Base-by-base conservation (phyloP, 495 filamentous ascomycete species). In the Penicillium riverlandense region DNA sequence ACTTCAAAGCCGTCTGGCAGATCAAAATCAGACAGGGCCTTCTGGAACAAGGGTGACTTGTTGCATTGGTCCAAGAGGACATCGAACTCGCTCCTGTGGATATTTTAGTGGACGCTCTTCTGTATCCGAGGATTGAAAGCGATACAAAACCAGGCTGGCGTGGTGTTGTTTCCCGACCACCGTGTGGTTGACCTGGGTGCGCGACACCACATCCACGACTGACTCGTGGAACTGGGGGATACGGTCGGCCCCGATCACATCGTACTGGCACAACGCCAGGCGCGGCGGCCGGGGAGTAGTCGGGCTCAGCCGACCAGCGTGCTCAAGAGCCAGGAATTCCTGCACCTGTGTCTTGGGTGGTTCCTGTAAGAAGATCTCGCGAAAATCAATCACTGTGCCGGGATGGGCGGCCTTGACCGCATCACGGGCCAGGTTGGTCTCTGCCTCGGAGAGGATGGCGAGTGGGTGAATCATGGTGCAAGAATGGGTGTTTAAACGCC, bases 181-280 rank as follows among this genome's bases (percentile, higher is more conserved):
- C 11, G 70, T 66, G 50, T 76, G 76, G 30, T 66, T 62, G 8
- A 78, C 57, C 11, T 77, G 66, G 47, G 67, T 60, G 2, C 63
- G 65, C 15, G 58, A 52, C 4, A 59, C 69, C 27, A 86, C 48
- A 53, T 87, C 80, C 9, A 88, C 74, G 34, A 84, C 57, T 0
- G 80, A 77, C 54, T 86, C 80, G 39, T 73, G 68, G 43, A 81
- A 83, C 31, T 76, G 69, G 13, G 72, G 67, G n/a, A 76, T 66
- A 11, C 70, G 72, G 44, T 83, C 78, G 28, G 61, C 46, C 7
- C 71, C 71, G 47, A 86, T 75, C 37, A 79, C 72, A 63, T 88
- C 84, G 61, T 85, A 86, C 41, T 83, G 67, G 14, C 81, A 73
- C 37, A 74, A 67, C n/a, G 83, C 82, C 33, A 79, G 59, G 38